Conservation (phyloP, 1,284 basidiomycete genomes). For the Microbotryomycetes sp. region DNA sequence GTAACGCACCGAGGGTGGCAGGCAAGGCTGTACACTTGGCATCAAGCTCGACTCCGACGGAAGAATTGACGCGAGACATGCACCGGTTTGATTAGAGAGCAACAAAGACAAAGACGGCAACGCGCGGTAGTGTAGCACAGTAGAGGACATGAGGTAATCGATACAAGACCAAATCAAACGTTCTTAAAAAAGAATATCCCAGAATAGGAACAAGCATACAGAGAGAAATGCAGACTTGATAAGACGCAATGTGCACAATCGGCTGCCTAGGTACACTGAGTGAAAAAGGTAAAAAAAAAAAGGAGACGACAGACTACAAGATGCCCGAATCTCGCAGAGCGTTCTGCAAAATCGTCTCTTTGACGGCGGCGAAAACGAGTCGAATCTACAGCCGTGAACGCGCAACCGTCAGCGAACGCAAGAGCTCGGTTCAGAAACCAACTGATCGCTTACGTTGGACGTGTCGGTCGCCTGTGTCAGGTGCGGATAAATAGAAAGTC, state of each 20-base stretch:
- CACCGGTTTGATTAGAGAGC: background rate
- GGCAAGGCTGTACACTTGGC: background rate
- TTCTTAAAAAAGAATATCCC: too few species aligned
- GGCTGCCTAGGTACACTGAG: background rate
- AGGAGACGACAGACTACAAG: constrained; percentile 42
- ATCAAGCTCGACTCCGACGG: background rate
- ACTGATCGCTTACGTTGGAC: constrained; percentile 53
- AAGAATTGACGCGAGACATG: background rate
- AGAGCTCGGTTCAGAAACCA: background rate
- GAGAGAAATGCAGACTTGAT: too few species aligned
- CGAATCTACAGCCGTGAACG: constrained; percentile 48
- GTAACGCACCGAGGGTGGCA: background rate
- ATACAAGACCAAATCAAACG: too few species aligned
- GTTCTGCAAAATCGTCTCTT: constrained; percentile 93
- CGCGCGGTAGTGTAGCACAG: too few species aligned
- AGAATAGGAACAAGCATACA: too few species aligned
- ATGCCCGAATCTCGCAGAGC: constrained; percentile 76
- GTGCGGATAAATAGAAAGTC: constrained; percentile 84
- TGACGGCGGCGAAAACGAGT: constrained; percentile 91
- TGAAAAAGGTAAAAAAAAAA: background rate
- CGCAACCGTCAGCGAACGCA: background rate
- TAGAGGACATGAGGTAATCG: too few species aligned
- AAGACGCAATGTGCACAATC: too few species aligned
- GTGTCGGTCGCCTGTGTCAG: constrained; percentile 56
- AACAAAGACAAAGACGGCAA: too few species aligned